Evolutionary conservation across 1,284 basidiomycete species (phyloP).

Genomic region (Kalmanozyma brasiliensis): DNA sequence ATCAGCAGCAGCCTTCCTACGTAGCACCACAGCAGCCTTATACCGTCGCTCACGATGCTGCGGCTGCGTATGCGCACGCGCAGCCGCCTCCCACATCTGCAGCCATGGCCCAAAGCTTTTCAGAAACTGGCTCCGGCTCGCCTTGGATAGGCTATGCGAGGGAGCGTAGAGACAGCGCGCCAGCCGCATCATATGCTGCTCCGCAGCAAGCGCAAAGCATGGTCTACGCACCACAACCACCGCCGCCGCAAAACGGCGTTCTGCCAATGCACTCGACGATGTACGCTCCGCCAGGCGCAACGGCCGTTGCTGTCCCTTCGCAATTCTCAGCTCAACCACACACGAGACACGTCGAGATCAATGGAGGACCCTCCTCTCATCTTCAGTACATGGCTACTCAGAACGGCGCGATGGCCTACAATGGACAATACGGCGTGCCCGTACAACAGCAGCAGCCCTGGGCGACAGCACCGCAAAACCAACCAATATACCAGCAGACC

Average conservation of each 20-base stretch:
- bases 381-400: slow-evolving; percentile 22
- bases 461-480: slow-evolving; percentile 13
- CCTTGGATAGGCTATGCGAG: slow-evolving; percentile 12
- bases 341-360: slow-evolving; percentile 5
- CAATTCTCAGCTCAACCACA: slow-evolving; percentile 15
- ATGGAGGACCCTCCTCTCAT: slow-evolving; percentile 22
- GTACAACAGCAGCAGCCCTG: slow-evolving; percentile 24
- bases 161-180: slow-evolving; percentile 34
- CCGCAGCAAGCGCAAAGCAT: slow-evolving; percentile 10
- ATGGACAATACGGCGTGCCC: slow-evolving; percentile 6
- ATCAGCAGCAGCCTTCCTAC: slow-evolving; percentile 11
- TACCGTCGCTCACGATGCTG: slow-evolving; percentile 3
- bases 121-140: slow-evolving; percentile 12
- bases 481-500: slow-evolving; percentile 13
- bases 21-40: slow-evolving; percentile 12
- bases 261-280: slow-evolving; percentile 5
- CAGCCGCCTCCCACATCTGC: slow-evolving; percentile 16
- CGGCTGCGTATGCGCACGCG: slow-evolving; percentile 4
- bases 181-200: slow-evolving; percentile 9
- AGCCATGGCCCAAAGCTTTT: slow-evolving; percentile 29
- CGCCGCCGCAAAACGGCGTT: slow-evolving; percentile 2
- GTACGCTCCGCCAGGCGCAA: slow-evolving; percentile 6
- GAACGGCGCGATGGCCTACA: background rate
- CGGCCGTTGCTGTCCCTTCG: background rate
- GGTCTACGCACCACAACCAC: slow-evolving; percentile 15